Base-by-base conservation (phyloP, 2,329 filamentous ascomycete genomes). In the Massarina eburnea region DNA sequence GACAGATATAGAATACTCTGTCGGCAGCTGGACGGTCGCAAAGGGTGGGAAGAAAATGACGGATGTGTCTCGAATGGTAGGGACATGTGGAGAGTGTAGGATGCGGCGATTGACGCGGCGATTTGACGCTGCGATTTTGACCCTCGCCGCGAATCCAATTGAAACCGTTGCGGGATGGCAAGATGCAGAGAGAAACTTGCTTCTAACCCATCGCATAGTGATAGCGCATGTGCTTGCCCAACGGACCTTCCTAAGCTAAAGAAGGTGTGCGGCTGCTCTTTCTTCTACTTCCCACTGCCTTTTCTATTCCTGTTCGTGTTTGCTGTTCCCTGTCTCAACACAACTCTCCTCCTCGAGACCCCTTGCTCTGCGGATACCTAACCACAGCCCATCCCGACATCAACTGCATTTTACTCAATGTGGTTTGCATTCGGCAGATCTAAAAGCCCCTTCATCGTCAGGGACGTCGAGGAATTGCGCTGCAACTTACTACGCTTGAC, bases 1-100 rank as follows among this genome's bases (percentile, higher is more conserved):
- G 57, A 20, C 53, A 60, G 37, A 59, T 67, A 48, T 58, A 57
- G 47, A 24, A 15, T 15, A 34, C 19, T 19, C 7, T 15, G 20
- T n/a, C 22, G 21, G 18, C 17, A n/a, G n/a, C n/a, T 8, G 6
- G 9, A 14, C 12, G 27, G 27, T 6, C 12, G 15, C 4, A 9
- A 15, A 30, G 27, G 12, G 27, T 29, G 8, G 14, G 8, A 8
- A 29, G 14, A 8, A 14, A 29, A 14, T 29, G 26, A 14, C 26
- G 26, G 26, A 29, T 29, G 26, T 8, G 26, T n/a, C n/a, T n/a
- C n/a, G n/a, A n/a, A n/a, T n/a, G n/a, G n/a, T n/a, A n/a, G n/a
- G n/a, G n/a, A n/a, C n/a, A n/a, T n/a, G n/a, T n/a, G n/a, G n/a
- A n/a, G n/a, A n/a, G n/a, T n/a, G n/a, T n/a, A n/a, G n/a, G n/a